A percentile compares a stretch with the other conserved stretches of the same genome.
Evolutionary conservation across 2,329 filamentous ascomycete species (phyloP).

Genomic region (Phaeosphaeria sp.): DNA sequence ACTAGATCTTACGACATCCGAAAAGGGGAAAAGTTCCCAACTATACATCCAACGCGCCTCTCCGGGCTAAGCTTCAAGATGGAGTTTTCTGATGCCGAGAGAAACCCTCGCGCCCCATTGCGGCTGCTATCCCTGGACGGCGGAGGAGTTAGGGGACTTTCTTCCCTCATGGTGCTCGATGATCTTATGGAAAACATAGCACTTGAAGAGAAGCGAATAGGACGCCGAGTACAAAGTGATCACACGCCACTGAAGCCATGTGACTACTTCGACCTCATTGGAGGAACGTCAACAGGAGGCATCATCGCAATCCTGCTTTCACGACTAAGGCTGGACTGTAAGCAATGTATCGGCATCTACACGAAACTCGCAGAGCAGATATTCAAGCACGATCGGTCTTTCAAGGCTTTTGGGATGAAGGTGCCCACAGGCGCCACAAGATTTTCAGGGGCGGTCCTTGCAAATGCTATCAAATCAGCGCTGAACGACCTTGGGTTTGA

Average conservation of each 20-base stretch:
- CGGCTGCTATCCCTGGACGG: conserved; percentile 47
- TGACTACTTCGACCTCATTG: conserved; percentile 52
- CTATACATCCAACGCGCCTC: neutral
- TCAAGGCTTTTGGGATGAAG: conserved; percentile 45
- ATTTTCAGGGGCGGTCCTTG: conserved; percentile 47
- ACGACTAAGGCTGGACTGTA: conserved; percentile 46
- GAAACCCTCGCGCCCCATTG: conserved; percentile 42
- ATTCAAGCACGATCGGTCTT: conserved; percentile 47
- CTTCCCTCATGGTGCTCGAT: conserved; percentile 48
- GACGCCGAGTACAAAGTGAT: conserved; percentile 32
- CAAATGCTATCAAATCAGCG: conserved; percentile 45
- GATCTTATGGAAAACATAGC: conserved; percentile 50
- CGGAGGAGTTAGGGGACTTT: conserved; percentile 49
- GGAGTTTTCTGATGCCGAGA: conserved; percentile 34
- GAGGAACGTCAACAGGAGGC: conserved; percentile 50
- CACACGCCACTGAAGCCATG: conserved; percentile 43
- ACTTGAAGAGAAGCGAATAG: conserved; percentile 47
- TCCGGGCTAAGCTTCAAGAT: conserved; percentile 15
- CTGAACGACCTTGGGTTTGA: conserved; percentile 41
- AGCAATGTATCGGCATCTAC: conserved; percentile 48
- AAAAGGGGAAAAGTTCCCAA: neutral
- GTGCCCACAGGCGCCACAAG: conserved; percentile 44
- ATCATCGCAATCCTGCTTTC: conserved; percentile 51
- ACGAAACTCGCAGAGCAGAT: conserved; percentile 45
- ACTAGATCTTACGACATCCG: neutral